A percentile compares a stretch with the other conserved stretches of the same genome.
Conservation (phyloP, 208 protist species). For the Tritrichomonas foetus region DNA sequence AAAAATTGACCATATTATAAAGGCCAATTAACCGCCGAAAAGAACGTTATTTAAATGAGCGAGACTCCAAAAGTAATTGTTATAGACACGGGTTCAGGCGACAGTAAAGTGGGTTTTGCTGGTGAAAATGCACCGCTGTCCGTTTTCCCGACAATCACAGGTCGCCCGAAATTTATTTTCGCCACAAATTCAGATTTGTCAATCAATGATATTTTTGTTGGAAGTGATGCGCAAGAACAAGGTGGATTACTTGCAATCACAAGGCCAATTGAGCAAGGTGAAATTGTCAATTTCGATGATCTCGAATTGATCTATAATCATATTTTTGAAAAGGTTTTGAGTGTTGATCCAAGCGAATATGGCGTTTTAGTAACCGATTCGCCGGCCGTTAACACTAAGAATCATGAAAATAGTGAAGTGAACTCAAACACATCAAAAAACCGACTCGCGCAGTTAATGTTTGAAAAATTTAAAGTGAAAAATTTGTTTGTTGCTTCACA, state of each 20-base stretch:
- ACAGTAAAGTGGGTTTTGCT: constrained; percentile 80
- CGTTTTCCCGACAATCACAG: constrained; percentile 47
- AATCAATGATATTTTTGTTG: constrained; percentile 50
- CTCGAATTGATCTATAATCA: constrained; percentile 57
- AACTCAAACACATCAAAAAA: too few species aligned
- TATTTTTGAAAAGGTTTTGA: constrained; percentile 70
- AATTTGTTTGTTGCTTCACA: constrained; percentile 77
- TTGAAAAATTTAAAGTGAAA: constrained; percentile 71
- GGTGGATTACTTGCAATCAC: background rate
- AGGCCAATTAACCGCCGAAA: too few species aligned
- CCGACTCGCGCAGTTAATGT: constrained; percentile 78
- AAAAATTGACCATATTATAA: too few species aligned
- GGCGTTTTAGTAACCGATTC: constrained; percentile 81
- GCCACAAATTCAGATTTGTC: too few species aligned
- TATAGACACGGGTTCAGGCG: constrained; percentile 74
- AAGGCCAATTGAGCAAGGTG: constrained; percentile 48
- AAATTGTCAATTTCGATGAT: constrained; percentile 52
- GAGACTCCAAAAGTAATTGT: constrained; percentile 60
- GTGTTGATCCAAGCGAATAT: constrained; percentile 88
- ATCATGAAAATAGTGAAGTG: too few species aligned
- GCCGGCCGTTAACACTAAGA: constrained; percentile 72
- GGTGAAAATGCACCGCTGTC: constrained; percentile 65
- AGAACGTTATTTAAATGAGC: too few species aligned
- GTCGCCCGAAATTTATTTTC: background rate
- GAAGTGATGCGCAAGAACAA: constrained; percentile 39